phyloP scores from a whole-genome alignment of 2,329 filamentous ascomycete species.

The Fusarium sacchari region DNA sequence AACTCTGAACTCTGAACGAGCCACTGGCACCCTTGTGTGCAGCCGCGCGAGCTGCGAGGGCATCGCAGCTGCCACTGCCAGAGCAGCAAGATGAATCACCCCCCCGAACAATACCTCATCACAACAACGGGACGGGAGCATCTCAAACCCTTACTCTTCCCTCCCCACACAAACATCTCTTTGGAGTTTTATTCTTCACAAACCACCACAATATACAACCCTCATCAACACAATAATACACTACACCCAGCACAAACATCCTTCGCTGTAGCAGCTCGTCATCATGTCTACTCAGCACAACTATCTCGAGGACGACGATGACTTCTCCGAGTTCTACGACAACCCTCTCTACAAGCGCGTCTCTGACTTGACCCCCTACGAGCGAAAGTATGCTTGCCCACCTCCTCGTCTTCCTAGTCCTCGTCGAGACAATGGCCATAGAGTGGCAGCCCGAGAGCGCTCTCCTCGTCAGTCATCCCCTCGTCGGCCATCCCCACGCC shows the following conservation, averaged over 20 bases:
- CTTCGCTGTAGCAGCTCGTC: background rate
- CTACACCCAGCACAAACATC: background rate
- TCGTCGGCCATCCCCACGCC: background rate
- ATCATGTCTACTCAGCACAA: background rate
- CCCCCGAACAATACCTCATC: background rate
- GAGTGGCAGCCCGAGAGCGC: background rate
- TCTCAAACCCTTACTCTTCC: background rate
- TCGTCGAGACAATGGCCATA: background rate
- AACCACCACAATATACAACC: background rate
- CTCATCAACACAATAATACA: background rate
- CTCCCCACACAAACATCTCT: background rate
- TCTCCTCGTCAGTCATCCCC: background rate
- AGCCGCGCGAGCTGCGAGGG: background rate
- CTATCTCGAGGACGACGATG: background rate
- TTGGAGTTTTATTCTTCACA: background rate
- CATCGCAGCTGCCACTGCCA: background rate
- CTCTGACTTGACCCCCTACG: background rate
- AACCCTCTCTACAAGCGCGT: background rate
- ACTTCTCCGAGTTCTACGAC: background rate
- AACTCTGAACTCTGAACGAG: background rate
- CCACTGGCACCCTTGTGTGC: background rate
- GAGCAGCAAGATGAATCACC: no score
- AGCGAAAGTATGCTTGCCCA: background rate
- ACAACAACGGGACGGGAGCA: background rate
- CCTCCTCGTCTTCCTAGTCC: background rate